Evolutionary conservation across 2,329 filamentous ascomycete genomes (phyloP).

Genomic region (Claviceps arundinis): DNA sequence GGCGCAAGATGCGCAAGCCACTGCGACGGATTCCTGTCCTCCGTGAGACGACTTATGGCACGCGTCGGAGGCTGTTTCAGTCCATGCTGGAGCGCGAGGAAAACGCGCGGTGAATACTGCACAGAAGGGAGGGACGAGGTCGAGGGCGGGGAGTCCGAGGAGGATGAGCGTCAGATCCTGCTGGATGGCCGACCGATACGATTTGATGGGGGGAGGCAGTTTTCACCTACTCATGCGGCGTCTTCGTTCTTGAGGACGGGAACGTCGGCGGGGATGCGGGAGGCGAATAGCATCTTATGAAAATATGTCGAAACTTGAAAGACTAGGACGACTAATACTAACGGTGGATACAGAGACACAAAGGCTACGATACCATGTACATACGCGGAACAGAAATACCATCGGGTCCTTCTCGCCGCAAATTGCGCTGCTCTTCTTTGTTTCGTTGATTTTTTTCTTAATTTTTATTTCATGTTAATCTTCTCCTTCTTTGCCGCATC

Average conservation of each 20-base stretch:
- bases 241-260: constrained; percentile 28
- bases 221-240: constrained; percentile 26
- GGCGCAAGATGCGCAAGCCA: constrained; percentile 3
- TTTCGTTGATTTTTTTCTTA: no score
- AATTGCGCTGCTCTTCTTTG: no score
- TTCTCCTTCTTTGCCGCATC: no score
- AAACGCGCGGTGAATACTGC: constrained; percentile 9
- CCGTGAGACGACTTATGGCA: background rate
- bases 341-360: no score
- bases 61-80: constrained; percentile 5
- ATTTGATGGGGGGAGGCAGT: background rate
- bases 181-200: constrained; percentile 1
- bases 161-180: constrained; percentile 12
- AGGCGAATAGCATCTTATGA: constrained; percentile 22
- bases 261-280: constrained; percentile 25
- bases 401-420: no score
- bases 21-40: background rate
- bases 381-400: no score
- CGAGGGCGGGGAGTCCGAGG: constrained; percentile 12
- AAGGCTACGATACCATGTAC: no score
- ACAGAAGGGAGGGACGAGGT: constrained; percentile 13
- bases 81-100: constrained; percentile 4
- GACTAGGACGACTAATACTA: no score
- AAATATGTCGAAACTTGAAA: no score
- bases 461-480: no score